Conservation (phyloP, 139 green algal genomes). For the Chlamydomonas urium region DNA sequence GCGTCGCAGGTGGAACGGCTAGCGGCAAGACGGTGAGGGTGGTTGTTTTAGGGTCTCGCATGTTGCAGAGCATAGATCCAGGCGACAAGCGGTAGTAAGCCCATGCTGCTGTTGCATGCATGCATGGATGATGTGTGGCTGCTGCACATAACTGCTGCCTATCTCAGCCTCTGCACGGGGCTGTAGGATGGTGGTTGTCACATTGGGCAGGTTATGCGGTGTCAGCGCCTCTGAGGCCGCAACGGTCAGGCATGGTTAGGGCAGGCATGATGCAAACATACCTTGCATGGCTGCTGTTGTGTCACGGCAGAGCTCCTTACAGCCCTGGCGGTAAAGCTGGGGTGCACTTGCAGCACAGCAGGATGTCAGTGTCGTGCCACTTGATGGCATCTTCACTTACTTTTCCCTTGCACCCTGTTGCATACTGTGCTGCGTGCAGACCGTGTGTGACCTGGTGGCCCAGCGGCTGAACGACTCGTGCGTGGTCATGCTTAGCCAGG, state of each 20-base stretch:
- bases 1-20: conserved; percentile 13
- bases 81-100: not conserved
- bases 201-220: not conserved
- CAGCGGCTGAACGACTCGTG: conserved; percentile 85
- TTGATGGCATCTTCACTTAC: not conserved
- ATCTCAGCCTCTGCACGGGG: not conserved
- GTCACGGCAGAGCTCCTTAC: not conserved
- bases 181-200: not conserved
- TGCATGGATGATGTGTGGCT: too few relatives aligned
- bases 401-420: too few relatives aligned
- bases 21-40: conserved; percentile 18
- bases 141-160: too few relatives aligned
- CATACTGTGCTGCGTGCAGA: not conserved
- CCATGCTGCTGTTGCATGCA: not conserved
- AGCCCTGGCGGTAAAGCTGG: not conserved
- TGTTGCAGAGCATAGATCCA: not conserved
- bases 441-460: conserved; percentile 90
- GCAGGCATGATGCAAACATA: not conserved
- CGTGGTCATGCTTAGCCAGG: conserved; percentile 77
- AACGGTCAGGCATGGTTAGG: too few relatives aligned
- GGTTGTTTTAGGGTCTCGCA: not conserved
- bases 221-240: too few relatives aligned
- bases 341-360: not conserved
- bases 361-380: not conserved
- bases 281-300: not conserved